Percentiles rank a stretch among this genome's conserved stretches.
These are phyloP conservation scores for Paecilomyces formosus DNA, from an alignment of 2,329 filamentous ascomycete species.

Conservation along the genomic window DNA sequence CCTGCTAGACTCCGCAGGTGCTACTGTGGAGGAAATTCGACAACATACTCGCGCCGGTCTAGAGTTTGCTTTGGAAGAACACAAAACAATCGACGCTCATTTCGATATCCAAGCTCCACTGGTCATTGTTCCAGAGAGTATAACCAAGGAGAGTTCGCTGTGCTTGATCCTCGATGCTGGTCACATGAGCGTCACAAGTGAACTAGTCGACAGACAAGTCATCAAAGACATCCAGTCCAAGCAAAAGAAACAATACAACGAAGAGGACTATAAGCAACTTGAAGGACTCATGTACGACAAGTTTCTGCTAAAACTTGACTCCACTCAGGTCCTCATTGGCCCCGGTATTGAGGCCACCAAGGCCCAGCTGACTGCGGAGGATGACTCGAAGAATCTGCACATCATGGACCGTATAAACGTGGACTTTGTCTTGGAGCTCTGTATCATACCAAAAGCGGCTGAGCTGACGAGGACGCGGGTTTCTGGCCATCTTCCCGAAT, in stretches of 20 bases:
- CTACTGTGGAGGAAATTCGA: constrained; percentile 87
- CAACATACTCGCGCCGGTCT: constrained; percentile 94
- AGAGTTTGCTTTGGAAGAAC: constrained; percentile 92
- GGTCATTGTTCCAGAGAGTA: constrained; percentile 92
- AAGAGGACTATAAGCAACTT: constrained; percentile 79
- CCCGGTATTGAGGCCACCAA: constrained; percentile 88
- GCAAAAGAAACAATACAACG: constrained; percentile 77
- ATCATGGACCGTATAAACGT: constrained; percentile 97
- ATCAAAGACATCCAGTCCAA: constrained; percentile 86
- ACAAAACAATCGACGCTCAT: constrained; percentile 96
- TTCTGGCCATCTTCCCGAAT: constrained; percentile 81
- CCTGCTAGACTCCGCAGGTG: constrained; percentile 89
- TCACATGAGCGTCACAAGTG: constrained; percentile 88
- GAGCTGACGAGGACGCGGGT: constrained; percentile 88
- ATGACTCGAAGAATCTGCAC: constrained; percentile 66
- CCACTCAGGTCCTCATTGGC: constrained; percentile 91
- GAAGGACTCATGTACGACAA: constrained; percentile 97
- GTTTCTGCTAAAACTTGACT: constrained; percentile 85
- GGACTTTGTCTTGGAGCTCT: constrained; percentile 91
- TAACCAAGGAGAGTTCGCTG: constrained; percentile 69
- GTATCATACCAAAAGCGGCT: constrained; percentile 91
- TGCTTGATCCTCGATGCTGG: constrained; percentile 94
- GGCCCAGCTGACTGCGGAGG: constrained; percentile 63
- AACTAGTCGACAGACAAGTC: constrained; percentile 86
- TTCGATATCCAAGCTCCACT: constrained; percentile 91